Conservation (phyloP, 805 yeast genomes). For the Brettanomyces custersianus region DNA sequence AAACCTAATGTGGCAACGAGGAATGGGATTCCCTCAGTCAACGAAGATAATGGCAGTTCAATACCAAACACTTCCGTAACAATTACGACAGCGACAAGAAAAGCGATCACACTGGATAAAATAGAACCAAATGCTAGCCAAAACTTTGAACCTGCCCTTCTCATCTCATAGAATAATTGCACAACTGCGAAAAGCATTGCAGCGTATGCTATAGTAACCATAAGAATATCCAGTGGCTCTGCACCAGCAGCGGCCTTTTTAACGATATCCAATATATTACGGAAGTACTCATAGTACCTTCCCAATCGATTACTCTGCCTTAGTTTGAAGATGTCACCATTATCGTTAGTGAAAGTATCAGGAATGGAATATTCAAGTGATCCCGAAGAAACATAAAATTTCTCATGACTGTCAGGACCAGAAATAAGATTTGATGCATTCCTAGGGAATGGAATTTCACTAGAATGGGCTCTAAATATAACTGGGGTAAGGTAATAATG, state of each 20-base stretch:
- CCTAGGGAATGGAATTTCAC: conserved; percentile 24
- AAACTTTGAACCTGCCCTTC: conserved; percentile 67
- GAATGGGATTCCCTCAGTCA: conserved; percentile 90
- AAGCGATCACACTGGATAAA: conserved; percentile 72
- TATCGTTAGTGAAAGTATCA: conserved; percentile 15
- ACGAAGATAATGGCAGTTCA: conserved; percentile 59
- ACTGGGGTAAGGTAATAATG: conserved; percentile 47
- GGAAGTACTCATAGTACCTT: conserved; percentile 45
- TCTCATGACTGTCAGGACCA: conserved; percentile 33
- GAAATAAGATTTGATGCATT: conserved; percentile 29
- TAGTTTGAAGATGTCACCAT: conserved; percentile 52
- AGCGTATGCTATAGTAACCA: conserved; percentile 70
- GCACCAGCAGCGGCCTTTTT: conserved; percentile 52
- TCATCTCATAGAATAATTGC: conserved; percentile 70
- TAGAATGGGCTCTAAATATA: conserved; percentile 34
- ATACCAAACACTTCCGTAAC: conserved; percentile 47
- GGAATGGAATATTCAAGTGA: conserved; percentile 17
- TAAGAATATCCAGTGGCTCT: conserved; percentile 75
- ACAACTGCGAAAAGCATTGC: conserved; percentile 84
- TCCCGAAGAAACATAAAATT: conserved; percentile 28
- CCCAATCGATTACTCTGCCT: conserved; percentile 44
- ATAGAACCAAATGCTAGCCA: conserved; percentile 82
- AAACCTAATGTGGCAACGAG: conserved; percentile 88
- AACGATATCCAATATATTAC: conserved; percentile 31
- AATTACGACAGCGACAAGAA: conserved; percentile 66